A percentile compares a stretch with the other conserved stretches of the same genome.
These are phyloP conservation scores for Cercospora janseana DNA, from an alignment of 2,329 filamentous ascomycete genomes.

Conservation along the genomic window DNA sequence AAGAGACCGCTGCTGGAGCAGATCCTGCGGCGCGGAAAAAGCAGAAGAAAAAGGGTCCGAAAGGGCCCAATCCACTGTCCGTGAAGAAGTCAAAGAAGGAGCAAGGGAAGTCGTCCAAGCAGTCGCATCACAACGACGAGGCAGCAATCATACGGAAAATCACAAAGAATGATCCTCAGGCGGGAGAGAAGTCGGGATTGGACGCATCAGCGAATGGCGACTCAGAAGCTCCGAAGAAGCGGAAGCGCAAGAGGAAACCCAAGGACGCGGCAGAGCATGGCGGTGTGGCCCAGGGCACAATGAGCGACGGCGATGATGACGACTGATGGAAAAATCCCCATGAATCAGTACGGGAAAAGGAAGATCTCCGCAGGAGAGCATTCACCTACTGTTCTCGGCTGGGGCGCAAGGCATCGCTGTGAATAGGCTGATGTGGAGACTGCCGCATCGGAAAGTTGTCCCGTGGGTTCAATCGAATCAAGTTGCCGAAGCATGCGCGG, in stretches of 20 bases:
- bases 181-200: slow-evolving; percentile 25
- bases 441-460: too few relatives aligned
- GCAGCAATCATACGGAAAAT: slow-evolving; percentile 26
- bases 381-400: too few relatives aligned
- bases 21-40: slow-evolving; percentile 50
- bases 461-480: too few relatives aligned
- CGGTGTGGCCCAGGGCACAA: slow-evolving; percentile 3
- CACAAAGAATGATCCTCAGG: slow-evolving; percentile 33
- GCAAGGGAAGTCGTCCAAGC: slow-evolving; percentile 17
- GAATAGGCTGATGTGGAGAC: too few relatives aligned
- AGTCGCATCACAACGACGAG: slow-evolving; percentile 27
- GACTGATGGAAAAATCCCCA: slow-evolving; percentile 7
- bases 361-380: too few relatives aligned
- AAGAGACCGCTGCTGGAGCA: slow-evolving; percentile 24
- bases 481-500: too few relatives aligned
- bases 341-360: too few relatives aligned
- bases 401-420: too few relatives aligned
- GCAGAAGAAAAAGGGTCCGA: slow-evolving; percentile 60
- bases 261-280: slow-evolving; percentile 20
- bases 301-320: slow-evolving; percentile 4
- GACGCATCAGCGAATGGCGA: slow-evolving; percentile 3
- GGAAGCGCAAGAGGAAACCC: slow-evolving; percentile 28
- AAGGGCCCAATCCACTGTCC: slow-evolving; percentile 69
- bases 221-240: slow-evolving; percentile 22
- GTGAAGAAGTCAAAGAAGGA: slow-evolving; percentile 67